phyloP scores from a whole-genome alignment of 2,329 filamentous ascomycete genomes.

The Thelonectria blattea region DNA sequence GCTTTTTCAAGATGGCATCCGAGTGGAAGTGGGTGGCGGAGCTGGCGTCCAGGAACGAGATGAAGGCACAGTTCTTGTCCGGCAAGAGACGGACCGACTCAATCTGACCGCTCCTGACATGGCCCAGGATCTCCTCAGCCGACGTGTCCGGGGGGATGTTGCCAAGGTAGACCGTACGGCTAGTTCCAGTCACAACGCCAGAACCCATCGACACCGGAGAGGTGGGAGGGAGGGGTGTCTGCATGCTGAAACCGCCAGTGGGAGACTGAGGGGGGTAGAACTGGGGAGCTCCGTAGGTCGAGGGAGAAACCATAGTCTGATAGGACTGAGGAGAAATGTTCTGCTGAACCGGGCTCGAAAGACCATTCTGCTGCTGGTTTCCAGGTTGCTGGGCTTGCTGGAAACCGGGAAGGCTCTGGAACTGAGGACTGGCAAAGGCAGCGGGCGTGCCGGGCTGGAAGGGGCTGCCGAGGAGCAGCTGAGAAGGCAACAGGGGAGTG shows the following conservation, averaged over 20 bases:
- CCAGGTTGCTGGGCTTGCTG: slow-evolving; percentile 63
- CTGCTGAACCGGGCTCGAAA: slow-evolving; percentile 77
- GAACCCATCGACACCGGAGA: slow-evolving; percentile 78
- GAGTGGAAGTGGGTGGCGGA: slow-evolving; percentile 99
- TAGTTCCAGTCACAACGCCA: slow-evolving; percentile 87
- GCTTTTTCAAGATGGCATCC: slow-evolving; percentile 98
- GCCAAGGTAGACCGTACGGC: slow-evolving; percentile 94
- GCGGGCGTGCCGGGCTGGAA: slow-evolving; percentile 95
- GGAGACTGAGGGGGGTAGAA: slow-evolving; percentile 91
- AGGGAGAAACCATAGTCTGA: slow-evolving; percentile 84
- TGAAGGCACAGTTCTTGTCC: slow-evolving; percentile 99
- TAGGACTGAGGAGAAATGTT: slow-evolving; percentile 84
- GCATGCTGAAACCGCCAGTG: slow-evolving; percentile 71
- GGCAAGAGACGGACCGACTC: slow-evolving; percentile 97
- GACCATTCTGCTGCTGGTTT: slow-evolving; percentile 63
- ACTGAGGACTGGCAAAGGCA: slow-evolving; percentile 89
- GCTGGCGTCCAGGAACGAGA: slow-evolving; percentile 97
- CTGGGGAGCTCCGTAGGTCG: slow-evolving; percentile 79
- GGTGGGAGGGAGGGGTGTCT: slow-evolving; percentile 65
- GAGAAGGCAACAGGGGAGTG: slow-evolving; percentile 91
- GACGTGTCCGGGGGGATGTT: slow-evolving; percentile 98
- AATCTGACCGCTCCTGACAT: slow-evolving; percentile 96
- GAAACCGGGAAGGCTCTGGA: slow-evolving; percentile 82
- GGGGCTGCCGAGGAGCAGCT: slow-evolving; percentile 91
- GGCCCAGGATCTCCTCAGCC: slow-evolving; percentile 94